These are phyloP conservation scores for Boletus speciosus DNA, from an alignment of 768 basidiomycete genomes.

Conservation along the genomic window DNA sequence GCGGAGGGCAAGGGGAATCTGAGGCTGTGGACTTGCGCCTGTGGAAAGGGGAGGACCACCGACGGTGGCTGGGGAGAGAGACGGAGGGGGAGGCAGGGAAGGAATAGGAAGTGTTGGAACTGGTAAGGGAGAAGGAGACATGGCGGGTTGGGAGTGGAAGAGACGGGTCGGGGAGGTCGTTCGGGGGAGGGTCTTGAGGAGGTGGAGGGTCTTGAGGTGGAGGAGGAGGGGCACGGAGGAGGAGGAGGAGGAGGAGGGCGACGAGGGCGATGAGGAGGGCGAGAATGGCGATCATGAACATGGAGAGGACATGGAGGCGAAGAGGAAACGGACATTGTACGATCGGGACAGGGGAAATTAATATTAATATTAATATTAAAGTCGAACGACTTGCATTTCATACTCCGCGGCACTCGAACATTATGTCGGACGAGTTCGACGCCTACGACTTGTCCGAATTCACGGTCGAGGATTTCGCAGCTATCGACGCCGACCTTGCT, in stretches of 20 bases:
- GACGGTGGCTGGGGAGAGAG: neutral
- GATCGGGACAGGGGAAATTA: neutral
- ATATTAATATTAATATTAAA: constrained; percentile 3
- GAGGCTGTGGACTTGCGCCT: neutral
- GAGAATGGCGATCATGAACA: constrained; percentile 7
- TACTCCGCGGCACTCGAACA: constrained; percentile 12
- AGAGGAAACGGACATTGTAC: neutral
- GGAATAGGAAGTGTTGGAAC: neutral
- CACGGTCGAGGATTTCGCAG: constrained; percentile 53
- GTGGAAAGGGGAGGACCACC: constrained; percentile 2
- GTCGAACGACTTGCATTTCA: constrained; percentile 16
- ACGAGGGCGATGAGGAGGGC: neutral
- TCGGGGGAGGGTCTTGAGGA: too few relatives aligned
- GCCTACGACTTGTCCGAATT: constrained; percentile 53
- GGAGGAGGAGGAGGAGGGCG: neutral
- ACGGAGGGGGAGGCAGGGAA: neutral
- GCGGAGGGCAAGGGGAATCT: neutral
- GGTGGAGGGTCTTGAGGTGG: too few relatives aligned
- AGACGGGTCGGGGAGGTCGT: too few relatives aligned
- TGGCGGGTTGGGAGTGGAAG: constrained; percentile 7
- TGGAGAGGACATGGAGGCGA: neutral
- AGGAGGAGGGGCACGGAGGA: too few relatives aligned
- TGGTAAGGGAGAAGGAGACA: constrained; percentile 13
- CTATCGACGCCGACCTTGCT: constrained; percentile 27
- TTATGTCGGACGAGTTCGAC: constrained; percentile 42